Evolutionary conservation across 768 basidiomycete genomes (phyloP).

Genomic region (Xerocomellus dryophilus): DNA sequence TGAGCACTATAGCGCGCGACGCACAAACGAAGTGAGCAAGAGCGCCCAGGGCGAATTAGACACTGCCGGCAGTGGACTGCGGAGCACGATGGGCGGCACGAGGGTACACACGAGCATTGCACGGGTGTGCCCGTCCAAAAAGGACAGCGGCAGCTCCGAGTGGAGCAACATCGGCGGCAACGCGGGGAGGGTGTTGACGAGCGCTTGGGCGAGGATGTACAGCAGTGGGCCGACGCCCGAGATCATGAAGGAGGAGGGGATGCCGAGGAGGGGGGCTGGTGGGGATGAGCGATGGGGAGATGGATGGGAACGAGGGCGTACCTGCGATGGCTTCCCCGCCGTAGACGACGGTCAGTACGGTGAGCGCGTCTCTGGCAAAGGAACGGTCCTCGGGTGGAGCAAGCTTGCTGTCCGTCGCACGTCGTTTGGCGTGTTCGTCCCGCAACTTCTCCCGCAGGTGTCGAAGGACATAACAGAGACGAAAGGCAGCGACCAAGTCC

Average conservation of each 20-base stretch:
- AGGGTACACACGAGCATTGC: slow-evolving; percentile 75
- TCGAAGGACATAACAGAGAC: slow-evolving; percentile 66
- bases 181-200: slow-evolving; percentile 58
- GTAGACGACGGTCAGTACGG: slow-evolving; percentile 67
- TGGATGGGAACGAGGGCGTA: slow-evolving; percentile 31
- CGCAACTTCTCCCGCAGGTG: slow-evolving; percentile 57
- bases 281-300: neutral
- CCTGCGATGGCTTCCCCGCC: slow-evolving; percentile 74
- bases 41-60: slow-evolving; percentile 74
- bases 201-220: slow-evolving; percentile 57
- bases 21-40: slow-evolving; percentile 66
- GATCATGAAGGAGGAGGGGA: slow-evolving; percentile 77
- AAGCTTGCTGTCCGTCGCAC: slow-evolving; percentile 31
- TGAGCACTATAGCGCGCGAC: slow-evolving; percentile 18
- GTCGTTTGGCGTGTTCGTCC: slow-evolving; percentile 41
- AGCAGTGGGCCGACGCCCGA: slow-evolving; percentile 64
- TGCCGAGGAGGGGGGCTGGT: slow-evolving; percentile 56
- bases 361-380: slow-evolving; percentile 53
- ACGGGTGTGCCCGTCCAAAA: slow-evolving; percentile 78
- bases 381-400: slow-evolving; percentile 47
- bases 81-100: slow-evolving; percentile 64
- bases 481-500: slow-evolving; percentile 63
- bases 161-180: slow-evolving; percentile 44
- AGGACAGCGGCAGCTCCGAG: slow-evolving; percentile 67
- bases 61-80: slow-evolving; percentile 48